Percentiles rank a stretch among this genome's conserved stretches.
Evolutionary conservation across 768 basidiomycete species (phyloP).

Genomic region (Wakefieldia striispora): DNA sequence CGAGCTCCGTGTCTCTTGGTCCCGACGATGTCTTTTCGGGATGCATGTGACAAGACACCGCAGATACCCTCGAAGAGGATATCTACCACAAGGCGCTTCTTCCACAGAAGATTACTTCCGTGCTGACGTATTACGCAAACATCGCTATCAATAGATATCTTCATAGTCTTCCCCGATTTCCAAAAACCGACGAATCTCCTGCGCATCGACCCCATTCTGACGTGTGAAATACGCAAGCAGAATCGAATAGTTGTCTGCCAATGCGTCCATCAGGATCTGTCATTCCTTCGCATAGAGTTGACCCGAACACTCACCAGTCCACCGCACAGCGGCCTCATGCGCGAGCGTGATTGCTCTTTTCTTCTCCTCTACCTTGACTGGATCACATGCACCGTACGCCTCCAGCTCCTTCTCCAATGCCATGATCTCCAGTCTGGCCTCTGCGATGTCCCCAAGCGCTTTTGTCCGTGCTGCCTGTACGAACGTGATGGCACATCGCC

Average conservation of each 20-base stretch:
- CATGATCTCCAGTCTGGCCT: constrained; percentile 47
- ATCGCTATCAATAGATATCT: constrained; percentile 49
- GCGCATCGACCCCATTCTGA: constrained; percentile 53
- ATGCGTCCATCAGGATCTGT: constrained; percentile 5
- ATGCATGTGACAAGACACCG: constrained; percentile 2
- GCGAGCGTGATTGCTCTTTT: constrained; percentile 69
- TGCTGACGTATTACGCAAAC: constrained; percentile 16
- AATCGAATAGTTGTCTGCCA: constrained; percentile 66
- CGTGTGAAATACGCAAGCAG: constrained; percentile 65
- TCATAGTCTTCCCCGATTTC: constrained; percentile 75
- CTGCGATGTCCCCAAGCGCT: constrained; percentile 48
- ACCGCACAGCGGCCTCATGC: constrained; percentile 79
- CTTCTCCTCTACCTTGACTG: constrained; percentile 75
- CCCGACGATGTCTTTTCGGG: constrained; percentile 25
- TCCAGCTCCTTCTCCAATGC: constrained; percentile 65
- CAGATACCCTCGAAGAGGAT: neutral
- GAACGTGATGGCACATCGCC: neutral
- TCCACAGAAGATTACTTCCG: constrained; percentile 6
- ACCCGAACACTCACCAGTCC: constrained; percentile 69
- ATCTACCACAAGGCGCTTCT: neutral
- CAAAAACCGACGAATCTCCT: constrained; percentile 65
- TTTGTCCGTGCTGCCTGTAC: constrained; percentile 55
- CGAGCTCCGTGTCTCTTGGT: constrained; percentile 13
- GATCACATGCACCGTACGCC: constrained; percentile 83
- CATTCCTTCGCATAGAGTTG: neutral